Percentiles rank a stretch among this genome's conserved stretches.
Evolutionary conservation across 2,329 filamentous ascomycete species (phyloP).

Genomic region (Fusarium sp.): DNA sequence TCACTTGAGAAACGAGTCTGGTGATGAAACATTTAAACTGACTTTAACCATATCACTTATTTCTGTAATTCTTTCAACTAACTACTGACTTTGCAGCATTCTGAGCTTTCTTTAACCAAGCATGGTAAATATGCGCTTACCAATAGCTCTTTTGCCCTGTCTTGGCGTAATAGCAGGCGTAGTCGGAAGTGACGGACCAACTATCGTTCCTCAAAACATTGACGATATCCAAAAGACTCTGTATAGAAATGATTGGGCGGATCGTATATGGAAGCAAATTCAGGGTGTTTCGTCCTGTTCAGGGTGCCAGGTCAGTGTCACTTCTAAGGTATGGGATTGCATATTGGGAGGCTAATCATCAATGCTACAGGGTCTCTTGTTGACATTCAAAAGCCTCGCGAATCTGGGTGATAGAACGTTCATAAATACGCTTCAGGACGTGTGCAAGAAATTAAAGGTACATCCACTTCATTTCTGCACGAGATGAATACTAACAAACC

Average conservation of each 20-base stretch:
- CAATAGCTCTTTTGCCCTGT: constrained; percentile 13
- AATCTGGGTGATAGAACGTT: constrained; percentile 57
- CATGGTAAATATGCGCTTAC: constrained; percentile 19
- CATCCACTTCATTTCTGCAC: background rate
- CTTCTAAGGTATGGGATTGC: background rate
- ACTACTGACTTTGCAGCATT: background rate
- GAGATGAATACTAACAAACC: background rate
- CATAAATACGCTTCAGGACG: constrained; percentile 46
- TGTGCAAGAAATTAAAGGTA: constrained; percentile 53
- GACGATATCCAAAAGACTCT: constrained; percentile 26
- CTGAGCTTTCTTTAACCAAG: background rate
- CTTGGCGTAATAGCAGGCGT: constrained; percentile 20
- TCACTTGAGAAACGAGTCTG: constrained; percentile 22
- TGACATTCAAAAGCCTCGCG: constrained; percentile 57
- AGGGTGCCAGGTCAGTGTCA: constrained; percentile 37
- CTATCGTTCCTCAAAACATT: constrained; percentile 7
- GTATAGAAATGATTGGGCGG: constrained; percentile 26
- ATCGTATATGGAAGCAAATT: constrained; percentile 32
- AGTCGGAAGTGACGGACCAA: constrained; percentile 15
- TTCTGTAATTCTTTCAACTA: background rate
- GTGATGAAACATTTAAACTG: constrained; percentile 15
- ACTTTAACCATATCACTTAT: background rate
- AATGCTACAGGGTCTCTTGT: constrained; percentile 48
- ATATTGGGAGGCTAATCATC: constrained; percentile 1
- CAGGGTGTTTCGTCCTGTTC: constrained; percentile 37